phyloP scores from a whole-genome alignment of 345 rosid species.

The Eucalyptus fibrosa region DNA sequence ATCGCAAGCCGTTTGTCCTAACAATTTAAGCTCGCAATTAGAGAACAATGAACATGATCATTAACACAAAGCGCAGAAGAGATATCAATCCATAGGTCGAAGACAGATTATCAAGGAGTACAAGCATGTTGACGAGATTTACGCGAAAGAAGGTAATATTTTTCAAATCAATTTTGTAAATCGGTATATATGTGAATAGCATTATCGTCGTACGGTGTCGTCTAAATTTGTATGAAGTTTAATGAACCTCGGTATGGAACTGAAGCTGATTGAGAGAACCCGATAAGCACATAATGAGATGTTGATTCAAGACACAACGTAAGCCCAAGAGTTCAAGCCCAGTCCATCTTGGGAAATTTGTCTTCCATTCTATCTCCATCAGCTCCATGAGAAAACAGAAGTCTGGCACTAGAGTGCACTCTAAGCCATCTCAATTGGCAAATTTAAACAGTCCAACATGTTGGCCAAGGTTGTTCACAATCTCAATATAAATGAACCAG shows the following conservation, averaged over 20 bases:
- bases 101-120: background rate
- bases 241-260: background rate
- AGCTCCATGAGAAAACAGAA: background rate
- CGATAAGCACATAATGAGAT: background rate
- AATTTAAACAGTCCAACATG: background rate
- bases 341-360: background rate
- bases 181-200: background rate
- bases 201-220: background rate
- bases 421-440: background rate
- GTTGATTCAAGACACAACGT: background rate
- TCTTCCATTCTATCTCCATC: background rate
- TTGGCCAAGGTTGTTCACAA: background rate
- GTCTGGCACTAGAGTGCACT: background rate
- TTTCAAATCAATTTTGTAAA: background rate
- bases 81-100: background rate
- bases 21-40: background rate
- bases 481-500: background rate
- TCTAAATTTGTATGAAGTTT: background rate
- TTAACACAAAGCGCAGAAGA: background rate
- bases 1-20: background rate
- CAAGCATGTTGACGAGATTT: background rate
- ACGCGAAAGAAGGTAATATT: background rate
- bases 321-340: background rate
- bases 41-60: background rate
- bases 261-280: background rate